Evolutionary conservation across 202 grass and related monocot species (phyloP).

Genomic region (Zoysia matrella): DNA sequence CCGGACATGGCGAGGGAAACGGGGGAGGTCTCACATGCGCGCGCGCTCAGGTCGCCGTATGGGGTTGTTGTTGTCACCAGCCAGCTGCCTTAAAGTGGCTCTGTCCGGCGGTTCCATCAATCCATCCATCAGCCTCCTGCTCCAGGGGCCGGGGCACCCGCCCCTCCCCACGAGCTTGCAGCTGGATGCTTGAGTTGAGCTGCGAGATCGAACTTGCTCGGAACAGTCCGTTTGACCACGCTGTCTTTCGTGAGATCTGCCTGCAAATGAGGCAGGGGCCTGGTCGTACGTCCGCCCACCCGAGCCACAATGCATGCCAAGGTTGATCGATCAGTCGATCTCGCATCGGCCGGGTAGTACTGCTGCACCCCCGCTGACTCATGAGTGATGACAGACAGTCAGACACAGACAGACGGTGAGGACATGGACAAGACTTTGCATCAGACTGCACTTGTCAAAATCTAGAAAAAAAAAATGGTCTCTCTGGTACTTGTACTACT

Average conservation of each 20-base stretch:
- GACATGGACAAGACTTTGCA: constrained; percentile 44
- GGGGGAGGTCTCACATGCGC: constrained; percentile 33
- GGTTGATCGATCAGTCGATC: background rate
- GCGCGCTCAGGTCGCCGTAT: background rate
- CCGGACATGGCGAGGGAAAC: constrained; percentile 39
- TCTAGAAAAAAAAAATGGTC: background rate
- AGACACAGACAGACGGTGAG: background rate
- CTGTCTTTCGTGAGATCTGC: too few species aligned
- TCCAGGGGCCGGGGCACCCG: too few species aligned
- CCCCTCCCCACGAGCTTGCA: too few species aligned
- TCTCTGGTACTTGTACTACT: too few species aligned
- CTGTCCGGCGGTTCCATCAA: background rate
- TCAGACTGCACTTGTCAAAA: background rate
- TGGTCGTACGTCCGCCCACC: background rate
- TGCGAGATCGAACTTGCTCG: too few species aligned
- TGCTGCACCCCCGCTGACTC: background rate
- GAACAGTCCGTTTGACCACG: too few species aligned
- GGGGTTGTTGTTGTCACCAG: constrained; percentile 2
- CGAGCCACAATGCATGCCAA: constrained; percentile 10
- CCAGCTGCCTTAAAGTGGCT: background rate
- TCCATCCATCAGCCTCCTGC: too few species aligned
- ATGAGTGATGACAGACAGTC: background rate
- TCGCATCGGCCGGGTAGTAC: too few species aligned
- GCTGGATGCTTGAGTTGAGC: too few species aligned
- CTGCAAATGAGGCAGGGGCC: background rate